Evolutionary conservation across 2,329 filamentous ascomycete genomes (phyloP), one percentile per base, ranked within the genome.

Genomic region (Verticillium dahliae): DNA sequence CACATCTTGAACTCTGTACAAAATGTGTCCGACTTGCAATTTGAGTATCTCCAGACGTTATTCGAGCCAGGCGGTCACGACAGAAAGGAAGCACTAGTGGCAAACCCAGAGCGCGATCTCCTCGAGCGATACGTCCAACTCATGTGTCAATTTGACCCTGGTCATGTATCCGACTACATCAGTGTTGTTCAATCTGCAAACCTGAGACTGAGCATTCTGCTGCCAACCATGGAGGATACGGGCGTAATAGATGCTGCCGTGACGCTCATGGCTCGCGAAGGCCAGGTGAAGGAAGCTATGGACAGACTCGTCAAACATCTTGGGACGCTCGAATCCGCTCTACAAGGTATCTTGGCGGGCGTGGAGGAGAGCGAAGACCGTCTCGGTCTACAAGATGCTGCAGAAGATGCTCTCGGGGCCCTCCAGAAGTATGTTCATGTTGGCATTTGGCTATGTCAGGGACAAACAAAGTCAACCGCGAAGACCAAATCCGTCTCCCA

Each of bases 391-490:
- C 84, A 87, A 62, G 85, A 89, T 65, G 85, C 90, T 0, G 85
- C 89, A 0, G 85, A 89, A 61, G 89, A 93, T 61, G 80, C 97
- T 1, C 80, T 97, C 4, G 84, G 86, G 62, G 87, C 89, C 0
- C 78, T 99, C 18, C 88, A 96, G 64, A 97, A 96, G 72, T 98
- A 97, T 74, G 87, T 89, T 1, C 89, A 92, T 65, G 91, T 99
- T 1, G 95, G 96, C 14, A 94, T 96, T 58, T 99, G 95, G 95
- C 80, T 99, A 13, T 98, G 95, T 68, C 91, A 96, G 74, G 87
- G 89, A 1, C 92, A 97, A 71, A 91, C 86, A 57, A 90, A 89
- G 69, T 84, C 82, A 0, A 74, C 79, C 6, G 81, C 78, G 62
- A 75, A 76, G 62, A 68, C 72, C 60, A 79, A 74, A 65, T 73